Evolutionary conservation across 176 grass and related monocot genomes (phyloP).

Genomic region (Triticum aestivum): DNA sequence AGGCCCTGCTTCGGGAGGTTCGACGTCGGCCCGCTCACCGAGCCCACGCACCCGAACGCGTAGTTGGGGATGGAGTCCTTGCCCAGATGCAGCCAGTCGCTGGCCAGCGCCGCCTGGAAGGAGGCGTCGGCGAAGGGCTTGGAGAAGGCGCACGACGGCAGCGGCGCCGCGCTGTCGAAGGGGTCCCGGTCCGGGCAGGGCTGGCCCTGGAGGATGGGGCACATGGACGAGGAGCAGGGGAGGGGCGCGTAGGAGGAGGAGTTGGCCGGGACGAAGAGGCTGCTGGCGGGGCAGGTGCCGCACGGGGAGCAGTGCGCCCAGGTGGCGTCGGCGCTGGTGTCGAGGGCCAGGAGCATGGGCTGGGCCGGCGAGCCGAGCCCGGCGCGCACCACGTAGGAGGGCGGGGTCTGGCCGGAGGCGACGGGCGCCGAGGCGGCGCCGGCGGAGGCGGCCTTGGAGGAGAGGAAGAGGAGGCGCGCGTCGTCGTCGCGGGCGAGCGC

Average conservation of each 20-base stretch:
- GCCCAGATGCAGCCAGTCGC: conserved; percentile 63
- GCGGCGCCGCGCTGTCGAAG: conserved; percentile 8
- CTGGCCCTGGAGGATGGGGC: conserved; percentile 65
- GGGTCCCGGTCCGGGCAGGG: conserved; percentile 46
- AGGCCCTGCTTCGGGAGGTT: conserved; percentile 85
- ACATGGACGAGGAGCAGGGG: conserved; percentile 71
- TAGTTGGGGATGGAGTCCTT: conserved; percentile 58
- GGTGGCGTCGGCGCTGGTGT: conserved; percentile 92
- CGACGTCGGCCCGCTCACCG: conserved; percentile 51
- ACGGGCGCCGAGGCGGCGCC: conserved; percentile 63
- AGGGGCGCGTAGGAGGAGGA: conserved; percentile 72
- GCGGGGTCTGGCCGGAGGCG: conserved; percentile 81
- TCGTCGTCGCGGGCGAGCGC: conserved; percentile 61
- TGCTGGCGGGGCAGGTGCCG: conserved; percentile 53
- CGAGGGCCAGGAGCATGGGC: conserved; percentile 63
- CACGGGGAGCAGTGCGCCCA: conserved; percentile 91
- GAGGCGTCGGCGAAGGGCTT: conserved; percentile 71
- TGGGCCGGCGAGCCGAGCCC: conserved; percentile 69
- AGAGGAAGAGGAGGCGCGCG: conserved; percentile 70
- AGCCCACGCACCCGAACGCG: conserved; percentile 77
- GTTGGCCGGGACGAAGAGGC: conserved; percentile 66
- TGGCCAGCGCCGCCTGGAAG: conserved; percentile 66
- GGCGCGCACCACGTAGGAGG: conserved; percentile 82
- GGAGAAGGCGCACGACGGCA: conserved; percentile 61
- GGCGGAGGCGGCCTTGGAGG: conserved; percentile 47